phyloP scores from a whole-genome alignment of 108 stramenopile genomes.

The Aurantiochytrium sp. region DNA sequence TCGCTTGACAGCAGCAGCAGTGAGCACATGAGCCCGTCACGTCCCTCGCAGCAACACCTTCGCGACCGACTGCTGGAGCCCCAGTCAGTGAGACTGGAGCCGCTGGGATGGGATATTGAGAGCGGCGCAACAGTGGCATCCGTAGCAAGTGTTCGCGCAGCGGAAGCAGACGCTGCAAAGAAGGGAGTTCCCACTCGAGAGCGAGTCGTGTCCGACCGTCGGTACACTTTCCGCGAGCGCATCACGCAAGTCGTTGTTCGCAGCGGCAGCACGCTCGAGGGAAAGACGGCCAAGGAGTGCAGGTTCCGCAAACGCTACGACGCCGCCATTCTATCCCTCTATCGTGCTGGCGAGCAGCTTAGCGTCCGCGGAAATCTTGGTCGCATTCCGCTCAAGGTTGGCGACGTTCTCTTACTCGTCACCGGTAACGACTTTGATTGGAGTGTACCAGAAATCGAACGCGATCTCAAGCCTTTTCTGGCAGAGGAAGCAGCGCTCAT shows the following conservation, averaged over 20 bases:
- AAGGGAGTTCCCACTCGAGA: neutral
- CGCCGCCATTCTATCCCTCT: constrained; percentile 1
- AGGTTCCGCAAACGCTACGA: constrained; percentile 13
- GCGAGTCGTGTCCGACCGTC: neutral
- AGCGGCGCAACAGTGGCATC: neutral
- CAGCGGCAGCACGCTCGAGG: neutral
- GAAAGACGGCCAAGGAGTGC: constrained; percentile 3
- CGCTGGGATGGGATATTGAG: neutral
- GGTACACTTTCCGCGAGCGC: neutral
- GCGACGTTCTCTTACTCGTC: neutral
- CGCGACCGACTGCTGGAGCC: neutral
- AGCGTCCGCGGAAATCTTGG: neutral
- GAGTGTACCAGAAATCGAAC: neutral
- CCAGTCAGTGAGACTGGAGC: neutral
- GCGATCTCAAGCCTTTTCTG: neutral
- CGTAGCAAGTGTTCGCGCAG: neutral
- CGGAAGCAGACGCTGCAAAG: neutral
- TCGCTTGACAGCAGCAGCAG: neutral
- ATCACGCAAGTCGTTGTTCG: neutral
- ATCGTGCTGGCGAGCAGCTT: neutral
- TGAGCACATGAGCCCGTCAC: too few species aligned
- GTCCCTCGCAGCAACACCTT: neutral
- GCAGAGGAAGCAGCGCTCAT: neutral
- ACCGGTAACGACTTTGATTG: constrained; percentile 6
- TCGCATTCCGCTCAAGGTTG: neutral